Percentiles rank a stretch among this genome's conserved stretches.
These are phyloP conservation scores for Calophaca sinica DNA, from an alignment of 306 rosid species.

Conservation along the genomic window DNA sequence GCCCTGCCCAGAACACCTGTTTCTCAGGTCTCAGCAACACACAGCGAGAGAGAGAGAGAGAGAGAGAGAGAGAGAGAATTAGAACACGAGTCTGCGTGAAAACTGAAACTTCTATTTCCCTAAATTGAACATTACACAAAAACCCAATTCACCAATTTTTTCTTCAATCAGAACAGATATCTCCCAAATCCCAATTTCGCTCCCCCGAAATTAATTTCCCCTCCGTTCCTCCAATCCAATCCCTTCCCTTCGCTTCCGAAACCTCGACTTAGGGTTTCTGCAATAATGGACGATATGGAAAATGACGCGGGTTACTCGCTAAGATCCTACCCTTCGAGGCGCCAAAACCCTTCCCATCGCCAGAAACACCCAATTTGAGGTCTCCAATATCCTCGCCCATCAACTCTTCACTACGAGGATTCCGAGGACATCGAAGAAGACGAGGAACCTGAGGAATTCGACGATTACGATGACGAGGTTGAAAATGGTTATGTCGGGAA, in stretches of 20 bases:
- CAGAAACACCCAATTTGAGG: conserved; percentile 54
- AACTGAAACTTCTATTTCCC: not conserved
- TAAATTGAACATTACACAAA: not conserved
- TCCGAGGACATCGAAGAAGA: conserved; percentile 44
- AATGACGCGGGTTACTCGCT: conserved; percentile 63
- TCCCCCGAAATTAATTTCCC: not conserved
- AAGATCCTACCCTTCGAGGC: conserved; percentile 51
- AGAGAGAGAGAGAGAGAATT: conserved; percentile 1
- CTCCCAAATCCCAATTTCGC: not conserved
- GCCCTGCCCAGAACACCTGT: too few relatives aligned
- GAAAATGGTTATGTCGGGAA: conserved; percentile 42
- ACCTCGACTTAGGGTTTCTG: conserved; percentile 23
- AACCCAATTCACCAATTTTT: conserved; percentile 32
- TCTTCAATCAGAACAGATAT: not conserved
- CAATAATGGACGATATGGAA: conserved; percentile 61
- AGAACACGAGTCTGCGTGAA: not conserved
- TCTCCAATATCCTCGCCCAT: conserved; percentile 48
- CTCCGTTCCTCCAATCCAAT: not conserved
- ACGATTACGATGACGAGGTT: conserved; percentile 32
- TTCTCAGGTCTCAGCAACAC: too few relatives aligned
- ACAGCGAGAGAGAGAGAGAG: too few relatives aligned
- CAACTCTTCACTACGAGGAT: conserved; percentile 43
- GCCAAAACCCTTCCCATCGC: conserved; percentile 53
- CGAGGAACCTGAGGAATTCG: conserved; percentile 50
- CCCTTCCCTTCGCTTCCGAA: not conserved